Evolutionary conservation across 1,139 yeast genomes (phyloP).

Genomic region (Zygoascus sp.): DNA sequence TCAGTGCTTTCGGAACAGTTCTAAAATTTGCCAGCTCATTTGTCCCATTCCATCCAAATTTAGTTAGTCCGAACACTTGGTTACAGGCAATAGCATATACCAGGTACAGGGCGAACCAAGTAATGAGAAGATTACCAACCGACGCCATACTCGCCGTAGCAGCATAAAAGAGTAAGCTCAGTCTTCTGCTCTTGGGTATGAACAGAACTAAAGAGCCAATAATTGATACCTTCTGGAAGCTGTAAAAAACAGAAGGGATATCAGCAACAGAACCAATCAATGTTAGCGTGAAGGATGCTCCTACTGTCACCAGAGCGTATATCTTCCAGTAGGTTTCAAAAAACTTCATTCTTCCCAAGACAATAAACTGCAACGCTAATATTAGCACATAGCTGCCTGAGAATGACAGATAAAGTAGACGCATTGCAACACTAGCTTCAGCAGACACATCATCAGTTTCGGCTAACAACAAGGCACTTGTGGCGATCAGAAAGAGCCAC

Average conservation of each 20-base stretch:
- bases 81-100: conserved; percentile 90
- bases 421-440: conserved; percentile 39
- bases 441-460: conserved; percentile 54
- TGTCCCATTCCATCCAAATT: conserved; percentile 69
- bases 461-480: conserved; percentile 55
- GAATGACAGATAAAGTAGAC: conserved; percentile 19
- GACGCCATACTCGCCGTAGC: conserved; percentile 81
- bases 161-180: conserved; percentile 72
- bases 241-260: conserved; percentile 18
- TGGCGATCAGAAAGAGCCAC: conserved; percentile 49
- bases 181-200: conserved; percentile 70
- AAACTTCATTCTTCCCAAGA: conserved; percentile 53
- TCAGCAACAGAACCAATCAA: conserved; percentile 17
- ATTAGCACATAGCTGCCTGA: conserved; percentile 19
- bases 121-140: conserved; percentile 63
- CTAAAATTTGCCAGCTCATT: conserved; percentile 65
- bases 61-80: conserved; percentile 86
- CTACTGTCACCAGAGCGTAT: conserved; percentile 45
- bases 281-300: conserved; percentile 38
- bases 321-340: conserved; percentile 61
- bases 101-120: conserved; percentile 80
- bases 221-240: conserved; percentile 38
- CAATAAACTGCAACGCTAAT: conserved; percentile 46
- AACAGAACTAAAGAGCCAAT: conserved; percentile 52
- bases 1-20: conserved; percentile 77